phyloP scores from a whole-genome alignment of 1,284 basidiomycete genomes.

The Cutaneotrichosporon arboriforme region DNA sequence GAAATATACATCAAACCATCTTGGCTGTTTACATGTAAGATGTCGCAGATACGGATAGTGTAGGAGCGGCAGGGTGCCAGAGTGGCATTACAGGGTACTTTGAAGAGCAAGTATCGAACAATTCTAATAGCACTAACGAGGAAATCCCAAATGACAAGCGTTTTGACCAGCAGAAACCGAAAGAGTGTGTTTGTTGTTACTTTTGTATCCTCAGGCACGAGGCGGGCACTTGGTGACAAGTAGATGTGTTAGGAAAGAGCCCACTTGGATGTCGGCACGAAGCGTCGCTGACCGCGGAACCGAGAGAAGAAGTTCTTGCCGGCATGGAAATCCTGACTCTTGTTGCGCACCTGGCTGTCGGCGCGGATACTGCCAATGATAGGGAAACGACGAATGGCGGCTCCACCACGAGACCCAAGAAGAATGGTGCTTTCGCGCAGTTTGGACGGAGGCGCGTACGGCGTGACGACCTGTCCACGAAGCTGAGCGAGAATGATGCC shows the following conservation, averaged over 20 bases:
- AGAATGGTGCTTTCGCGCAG: slow-evolving; percentile 25
- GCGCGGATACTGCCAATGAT: slow-evolving; percentile 20
- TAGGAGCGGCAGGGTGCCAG: too few species aligned
- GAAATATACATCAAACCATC: too few species aligned
- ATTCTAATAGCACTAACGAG: too few species aligned
- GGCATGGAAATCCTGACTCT: slow-evolving; percentile 28
- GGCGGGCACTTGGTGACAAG: too few species aligned
- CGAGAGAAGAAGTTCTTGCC: slow-evolving; percentile 26
- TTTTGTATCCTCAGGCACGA: too few species aligned
- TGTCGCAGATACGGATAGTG: too few species aligned
- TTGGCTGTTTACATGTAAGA: too few species aligned
- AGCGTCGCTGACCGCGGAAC: slow-evolving; percentile 27
- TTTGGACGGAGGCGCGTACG: slow-evolving; percentile 17
- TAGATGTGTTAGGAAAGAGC: not conserved
- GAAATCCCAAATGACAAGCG: too few species aligned
- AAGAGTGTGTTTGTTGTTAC: too few species aligned
- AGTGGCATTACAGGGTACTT: too few species aligned
- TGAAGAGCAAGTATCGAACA: too few species aligned
- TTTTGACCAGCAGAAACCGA: too few species aligned
- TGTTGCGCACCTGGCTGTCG: slow-evolving; percentile 13
- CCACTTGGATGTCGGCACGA: not conserved
- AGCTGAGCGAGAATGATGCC: slow-evolving; percentile 31
- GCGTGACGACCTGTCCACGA: slow-evolving; percentile 27
- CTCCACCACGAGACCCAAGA: slow-evolving; percentile 29
- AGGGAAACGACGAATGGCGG: slow-evolving; percentile 30